A percentile compares a stretch with the other conserved stretches of the same genome.
Evolutionary conservation across 1,284 basidiomycete genomes (phyloP).

Genomic region (Xanthoconium separans): DNA sequence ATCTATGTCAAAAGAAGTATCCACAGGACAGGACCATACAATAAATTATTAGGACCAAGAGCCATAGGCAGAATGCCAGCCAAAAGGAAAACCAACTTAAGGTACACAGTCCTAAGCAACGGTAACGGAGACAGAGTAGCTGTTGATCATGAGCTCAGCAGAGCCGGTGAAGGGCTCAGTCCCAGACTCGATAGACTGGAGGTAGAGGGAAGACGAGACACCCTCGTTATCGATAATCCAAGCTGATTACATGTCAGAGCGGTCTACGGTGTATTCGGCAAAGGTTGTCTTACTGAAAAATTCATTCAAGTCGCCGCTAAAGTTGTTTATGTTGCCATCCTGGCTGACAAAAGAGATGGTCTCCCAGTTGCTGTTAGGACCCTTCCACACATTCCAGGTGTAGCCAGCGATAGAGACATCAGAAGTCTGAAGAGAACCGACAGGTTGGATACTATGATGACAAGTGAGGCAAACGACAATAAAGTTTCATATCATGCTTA

Average conservation of each 20-base stretch:
- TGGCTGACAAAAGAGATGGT: slow-evolving; percentile 56
- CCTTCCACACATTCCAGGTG: slow-evolving; percentile 57
- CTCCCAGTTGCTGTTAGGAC: slow-evolving; percentile 56
- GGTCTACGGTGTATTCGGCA: not conserved
- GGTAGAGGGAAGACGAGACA: slow-evolving; percentile 41
- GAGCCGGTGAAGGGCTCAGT: slow-evolving; percentile 47
- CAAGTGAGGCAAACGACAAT: not conserved
- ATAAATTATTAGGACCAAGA: not conserved
- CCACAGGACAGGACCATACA: not conserved
- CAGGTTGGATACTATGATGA: slow-evolving; percentile 42
- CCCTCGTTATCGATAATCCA: slow-evolving; percentile 42
- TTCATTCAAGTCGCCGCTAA: slow-evolving; percentile 53
- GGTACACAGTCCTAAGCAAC: not conserved
- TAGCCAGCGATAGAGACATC: slow-evolving; percentile 46
- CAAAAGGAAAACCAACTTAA: not conserved
- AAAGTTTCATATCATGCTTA: slow-evolving; percentile 19
- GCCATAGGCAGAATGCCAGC: not conserved
- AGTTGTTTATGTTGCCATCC: slow-evolving; percentile 48
- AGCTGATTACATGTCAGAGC: slow-evolving; percentile 26
- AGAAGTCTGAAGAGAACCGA: slow-evolving; percentile 48
- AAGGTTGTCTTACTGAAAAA: slow-evolving; percentile 48
- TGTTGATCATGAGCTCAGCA: slow-evolving; percentile 40
- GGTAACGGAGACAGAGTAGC: slow-evolving; percentile 36
- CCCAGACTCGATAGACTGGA: slow-evolving; percentile 48
- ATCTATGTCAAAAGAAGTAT: no score